Evolutionary conservation across 768 basidiomycete species (phyloP).

Genomic region (Baorangia bicolor): DNA sequence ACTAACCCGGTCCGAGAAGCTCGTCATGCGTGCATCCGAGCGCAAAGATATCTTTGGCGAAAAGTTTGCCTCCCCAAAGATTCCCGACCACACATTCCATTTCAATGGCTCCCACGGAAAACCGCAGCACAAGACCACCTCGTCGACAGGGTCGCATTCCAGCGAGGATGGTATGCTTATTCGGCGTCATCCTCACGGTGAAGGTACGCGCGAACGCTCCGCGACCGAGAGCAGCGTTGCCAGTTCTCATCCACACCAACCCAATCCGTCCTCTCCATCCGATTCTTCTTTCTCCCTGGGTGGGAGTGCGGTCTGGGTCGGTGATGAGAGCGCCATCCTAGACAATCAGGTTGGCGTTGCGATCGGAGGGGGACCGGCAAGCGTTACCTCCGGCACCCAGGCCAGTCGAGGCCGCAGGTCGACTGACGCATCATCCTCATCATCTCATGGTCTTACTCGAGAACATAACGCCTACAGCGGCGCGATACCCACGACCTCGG

Average conservation of each 20-base stretch:
- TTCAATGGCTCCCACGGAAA: conserved; percentile 16
- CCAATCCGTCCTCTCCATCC: conserved; percentile 54
- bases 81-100: conserved; percentile 11
- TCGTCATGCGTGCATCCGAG: conserved; percentile 87
- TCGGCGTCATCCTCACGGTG: conserved; percentile 24
- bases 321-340: conserved; percentile 63
- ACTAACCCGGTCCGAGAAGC: conserved; percentile 78
- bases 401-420: conserved; percentile 56
- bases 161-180: conserved; percentile 69
- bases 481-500: conserved; percentile 43
- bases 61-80: conserved; percentile 52
- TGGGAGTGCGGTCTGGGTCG: conserved; percentile 83
- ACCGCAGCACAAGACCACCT: conserved; percentile 46
- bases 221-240: conserved; percentile 41
- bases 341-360: conserved; percentile 39
- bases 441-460: conserved; percentile 51
- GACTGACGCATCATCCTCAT: conserved; percentile 69
- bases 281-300: conserved; percentile 76
- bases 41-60: conserved; percentile 91
- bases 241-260: conserved; percentile 29
- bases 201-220: conserved; percentile 39
- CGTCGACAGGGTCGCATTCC: conserved; percentile 60
- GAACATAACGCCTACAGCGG: conserved; percentile 40
- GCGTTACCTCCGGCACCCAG: conserved; percentile 44
- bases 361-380: conserved; percentile 47